phyloP scores from a whole-genome alignment of 2,329 filamentous ascomycete species.

The Apiospora saccharicola region DNA sequence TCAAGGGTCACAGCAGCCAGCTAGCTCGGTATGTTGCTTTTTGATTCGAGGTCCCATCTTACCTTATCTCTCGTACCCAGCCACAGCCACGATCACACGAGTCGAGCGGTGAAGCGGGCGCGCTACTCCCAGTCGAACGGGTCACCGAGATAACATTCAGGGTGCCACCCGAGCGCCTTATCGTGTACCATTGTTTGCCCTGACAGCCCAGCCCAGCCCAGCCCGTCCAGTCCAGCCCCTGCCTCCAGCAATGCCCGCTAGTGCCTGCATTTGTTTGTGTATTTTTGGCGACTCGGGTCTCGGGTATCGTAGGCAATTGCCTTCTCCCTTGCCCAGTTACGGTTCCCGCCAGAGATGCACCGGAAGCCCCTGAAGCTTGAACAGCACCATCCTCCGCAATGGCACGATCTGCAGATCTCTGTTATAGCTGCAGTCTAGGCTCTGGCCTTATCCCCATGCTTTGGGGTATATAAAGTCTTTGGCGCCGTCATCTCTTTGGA shows the following conservation, averaged over 20 bases:
- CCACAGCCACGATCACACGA: constrained; percentile 14
- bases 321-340: background rate
- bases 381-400: constrained; percentile 17
- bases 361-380: constrained; percentile 17
- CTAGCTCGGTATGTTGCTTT: constrained; percentile 3
- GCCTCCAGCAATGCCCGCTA: background rate
- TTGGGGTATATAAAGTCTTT: constrained; percentile 15
- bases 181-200: constrained; percentile 12
- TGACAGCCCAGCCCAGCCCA: background rate
- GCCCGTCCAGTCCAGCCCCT: background rate
- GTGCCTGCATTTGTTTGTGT: constrained; percentile 16
- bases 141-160: constrained; percentile 10
- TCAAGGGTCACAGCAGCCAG: constrained; percentile 14
- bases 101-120: constrained; percentile 12
- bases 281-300: constrained; percentile 18
- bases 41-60: constrained; percentile 6
- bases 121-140: constrained; percentile 16
- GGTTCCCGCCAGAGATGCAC: constrained; percentile 12
- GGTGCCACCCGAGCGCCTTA: constrained; percentile 16
- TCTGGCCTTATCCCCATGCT: background rate
- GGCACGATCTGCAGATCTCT: background rate
- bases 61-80: constrained; percentile 15
- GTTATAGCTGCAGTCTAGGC: background rate
- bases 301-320: constrained; percentile 13
- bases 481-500: constrained; percentile 1